Conservation (phyloP, 345 rosid species). For the Nasturtium officinale region DNA sequence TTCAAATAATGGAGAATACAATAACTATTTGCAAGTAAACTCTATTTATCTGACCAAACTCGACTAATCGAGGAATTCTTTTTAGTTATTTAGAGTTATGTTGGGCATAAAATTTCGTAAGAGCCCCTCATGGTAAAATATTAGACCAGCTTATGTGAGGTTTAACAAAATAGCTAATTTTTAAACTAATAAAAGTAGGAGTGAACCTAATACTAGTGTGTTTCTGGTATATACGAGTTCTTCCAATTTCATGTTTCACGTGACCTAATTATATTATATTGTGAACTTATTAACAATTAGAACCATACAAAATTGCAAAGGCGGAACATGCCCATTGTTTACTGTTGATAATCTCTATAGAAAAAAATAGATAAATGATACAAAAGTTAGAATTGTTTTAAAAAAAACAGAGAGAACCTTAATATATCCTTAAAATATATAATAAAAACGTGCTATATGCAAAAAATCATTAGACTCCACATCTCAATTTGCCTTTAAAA, state of each 20-base stretch:
- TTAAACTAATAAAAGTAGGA: constrained; percentile 19
- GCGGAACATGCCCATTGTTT: not conserved
- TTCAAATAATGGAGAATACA: not conserved
- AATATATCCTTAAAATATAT: not conserved
- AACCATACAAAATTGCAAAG: constrained; percentile 13
- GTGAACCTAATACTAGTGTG: constrained; percentile 26
- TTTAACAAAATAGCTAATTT: constrained; percentile 33
- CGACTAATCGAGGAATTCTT: not conserved
- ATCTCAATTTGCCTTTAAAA: not conserved
- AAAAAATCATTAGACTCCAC: not conserved
- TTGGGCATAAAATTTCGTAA: not conserved
- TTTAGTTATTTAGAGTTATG: not conserved
- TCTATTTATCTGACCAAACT: not conserved
- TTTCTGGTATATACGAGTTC: constrained; percentile 16
- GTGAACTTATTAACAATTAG: not conserved
- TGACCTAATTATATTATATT: constrained; percentile 25
- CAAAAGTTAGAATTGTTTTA: not conserved
- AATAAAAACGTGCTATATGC: not conserved
- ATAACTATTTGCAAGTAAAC: not conserved
- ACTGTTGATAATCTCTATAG: not conserved
- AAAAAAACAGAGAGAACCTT: not conserved
- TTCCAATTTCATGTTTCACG: constrained; percentile 14
- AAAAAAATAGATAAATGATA: not conserved
- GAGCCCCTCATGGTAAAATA: not conserved
- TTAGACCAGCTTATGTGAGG: constrained; percentile 25